Conservation (phyloP, 192 early-diverging fungal species). For the Piromyces finnis region DNA sequence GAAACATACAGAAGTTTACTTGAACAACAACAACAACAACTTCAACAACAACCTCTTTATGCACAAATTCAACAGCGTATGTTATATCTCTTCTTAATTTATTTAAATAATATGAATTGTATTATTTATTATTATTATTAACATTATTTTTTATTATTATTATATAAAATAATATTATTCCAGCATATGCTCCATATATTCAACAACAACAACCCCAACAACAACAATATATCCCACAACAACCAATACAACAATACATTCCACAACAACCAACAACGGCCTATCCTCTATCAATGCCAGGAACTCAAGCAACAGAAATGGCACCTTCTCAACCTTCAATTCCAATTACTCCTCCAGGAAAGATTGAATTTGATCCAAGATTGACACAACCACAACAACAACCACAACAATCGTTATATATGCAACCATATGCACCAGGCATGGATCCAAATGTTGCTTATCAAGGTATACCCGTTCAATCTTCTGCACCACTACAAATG, state of each 20-base stretch:
- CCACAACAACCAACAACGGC: too few species aligned
- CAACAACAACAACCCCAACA: not conserved
- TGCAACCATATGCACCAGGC: not conserved
- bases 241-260: not conserved
- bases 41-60: slow-evolving; percentile 4
- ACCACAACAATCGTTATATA: slow-evolving; percentile 9
- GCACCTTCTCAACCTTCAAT: slow-evolving; percentile 6
- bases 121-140: too few species aligned
- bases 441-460: not conserved
- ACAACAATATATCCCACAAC: not conserved
- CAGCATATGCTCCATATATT: not conserved
- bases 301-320: not conserved
- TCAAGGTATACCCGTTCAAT: too few species aligned
- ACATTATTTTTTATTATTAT: not conserved
- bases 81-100: too few species aligned
- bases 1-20: slow-evolving; percentile 2
- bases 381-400: slow-evolving; percentile 7
- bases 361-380: slow-evolving; percentile 2
- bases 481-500: too few species aligned
- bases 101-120: too few species aligned
- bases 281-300: too few species aligned
- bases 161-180: not conserved
- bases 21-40: slow-evolving; percentile 10
- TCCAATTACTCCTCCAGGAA: slow-evolving; percentile 8
- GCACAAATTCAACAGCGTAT: not conserved